Conservation (phyloP, 306 rosid genomes). For the Rosa lucieae region DNA sequence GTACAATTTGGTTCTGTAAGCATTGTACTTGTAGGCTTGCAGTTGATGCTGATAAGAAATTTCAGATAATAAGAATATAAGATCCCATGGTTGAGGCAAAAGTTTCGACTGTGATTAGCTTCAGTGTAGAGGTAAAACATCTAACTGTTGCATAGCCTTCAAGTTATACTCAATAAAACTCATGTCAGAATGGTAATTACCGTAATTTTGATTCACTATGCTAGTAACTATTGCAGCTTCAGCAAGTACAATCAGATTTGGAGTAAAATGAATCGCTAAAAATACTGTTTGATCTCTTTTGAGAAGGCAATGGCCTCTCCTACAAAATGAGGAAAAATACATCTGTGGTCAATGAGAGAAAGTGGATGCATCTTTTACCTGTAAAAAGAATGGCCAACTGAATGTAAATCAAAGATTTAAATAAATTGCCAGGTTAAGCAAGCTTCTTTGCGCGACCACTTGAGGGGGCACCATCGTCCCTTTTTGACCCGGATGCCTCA, state of each 20-base stretch:
- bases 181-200: conserved; percentile 1
- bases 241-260: conserved; percentile 34
- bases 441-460: conserved; percentile 97
- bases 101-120: no score
- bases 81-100: no score
- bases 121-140: no score
- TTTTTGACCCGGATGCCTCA: conserved; percentile 79
- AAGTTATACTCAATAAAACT: conserved; percentile 11
- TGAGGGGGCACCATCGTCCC: conserved; percentile 88
- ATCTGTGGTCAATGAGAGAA: conserved; percentile 46
- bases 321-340: conserved; percentile 46
- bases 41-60: no score
- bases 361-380: conserved; percentile 42
- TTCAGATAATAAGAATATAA: no score
- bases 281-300: conserved; percentile 32
- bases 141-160: neutral
- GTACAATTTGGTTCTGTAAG: no score
- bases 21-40: no score
- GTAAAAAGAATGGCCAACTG: conserved; percentile 60
- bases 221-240: conserved; percentile 14
- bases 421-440: conserved; percentile 48
- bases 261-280: conserved; percentile 38
- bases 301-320: conserved; percentile 50
- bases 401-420: conserved; percentile 23
- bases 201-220: conserved; percentile 25